These are phyloP conservation scores for Tripterygium wilfordii DNA, from an alignment of 177 flowering plant species.

Conservation along the genomic window DNA sequence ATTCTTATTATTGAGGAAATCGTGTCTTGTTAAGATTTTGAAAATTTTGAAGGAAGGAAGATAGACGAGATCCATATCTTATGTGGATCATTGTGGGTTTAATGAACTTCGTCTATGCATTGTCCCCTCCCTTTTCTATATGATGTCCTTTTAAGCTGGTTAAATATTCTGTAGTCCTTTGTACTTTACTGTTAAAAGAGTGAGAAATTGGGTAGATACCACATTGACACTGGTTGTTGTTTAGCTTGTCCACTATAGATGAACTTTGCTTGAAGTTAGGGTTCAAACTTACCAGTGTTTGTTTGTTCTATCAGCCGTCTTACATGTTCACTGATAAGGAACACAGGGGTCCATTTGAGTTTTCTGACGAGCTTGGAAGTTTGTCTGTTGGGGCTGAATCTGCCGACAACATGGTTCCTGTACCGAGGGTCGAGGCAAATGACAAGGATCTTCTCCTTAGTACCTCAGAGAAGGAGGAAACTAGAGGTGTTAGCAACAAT, in stretches of 20 bases:
- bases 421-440: constrained; percentile 73
- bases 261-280: not conserved
- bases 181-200: too few relatives aligned
- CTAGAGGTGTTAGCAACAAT: constrained; percentile 37
- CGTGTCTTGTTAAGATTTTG: too few relatives aligned
- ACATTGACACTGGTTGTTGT: too few relatives aligned
- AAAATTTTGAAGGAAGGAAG: too few relatives aligned
- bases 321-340: constrained; percentile 99
- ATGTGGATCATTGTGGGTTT: too few relatives aligned
- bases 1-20: too few relatives aligned
- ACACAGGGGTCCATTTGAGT: constrained; percentile 92
- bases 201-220: too few relatives aligned
- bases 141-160: too few relatives aligned
- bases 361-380: constrained; percentile 81
- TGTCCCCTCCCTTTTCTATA: too few relatives aligned
- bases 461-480: constrained; percentile 83
- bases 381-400: constrained; percentile 64
- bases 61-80: too few relatives aligned
- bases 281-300: constrained; percentile 2
- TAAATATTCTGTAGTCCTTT: too few relatives aligned
- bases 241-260: not conserved
- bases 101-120: too few relatives aligned
- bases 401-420: constrained; percentile 38
- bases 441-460: constrained; percentile 86
- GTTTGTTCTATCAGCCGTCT: constrained; percentile 72